phyloP scores from a whole-genome alignment of 192 early-diverging fungal species.

The Linderina pennispora region DNA sequence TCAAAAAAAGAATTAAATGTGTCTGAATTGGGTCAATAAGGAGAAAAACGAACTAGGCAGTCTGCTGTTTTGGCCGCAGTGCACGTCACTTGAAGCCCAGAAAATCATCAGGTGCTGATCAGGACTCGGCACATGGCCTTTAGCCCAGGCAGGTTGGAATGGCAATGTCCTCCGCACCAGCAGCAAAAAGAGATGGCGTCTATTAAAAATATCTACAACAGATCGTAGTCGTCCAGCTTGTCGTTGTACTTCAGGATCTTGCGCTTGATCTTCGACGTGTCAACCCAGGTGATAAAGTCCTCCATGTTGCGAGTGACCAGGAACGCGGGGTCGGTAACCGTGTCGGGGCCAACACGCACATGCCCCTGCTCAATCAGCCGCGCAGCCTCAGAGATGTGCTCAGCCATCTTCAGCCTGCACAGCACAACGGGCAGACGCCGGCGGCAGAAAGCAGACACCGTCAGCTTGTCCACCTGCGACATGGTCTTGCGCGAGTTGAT shows the following conservation, averaged over 20 bases:
- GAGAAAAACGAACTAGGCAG: too few relatives aligned
- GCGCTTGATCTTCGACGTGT: slow-evolving; percentile 94
- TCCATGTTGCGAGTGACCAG: slow-evolving; percentile 85
- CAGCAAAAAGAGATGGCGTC: too few relatives aligned
- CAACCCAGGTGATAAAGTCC: slow-evolving; percentile 97
- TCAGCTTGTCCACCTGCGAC: slow-evolving; percentile 70
- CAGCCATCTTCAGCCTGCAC: slow-evolving; percentile 92
- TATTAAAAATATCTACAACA: too few relatives aligned
- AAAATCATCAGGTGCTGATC: too few relatives aligned
- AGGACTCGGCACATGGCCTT: too few relatives aligned
- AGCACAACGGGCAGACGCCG: slow-evolving; percentile 86
- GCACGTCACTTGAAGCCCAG: too few relatives aligned
- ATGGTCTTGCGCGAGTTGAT: slow-evolving; percentile 73
- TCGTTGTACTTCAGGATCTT: slow-evolving; percentile 95
- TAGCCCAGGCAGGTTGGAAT: too few relatives aligned
- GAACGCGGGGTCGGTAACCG: slow-evolving; percentile 84
- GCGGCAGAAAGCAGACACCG: slow-evolving; percentile 82
- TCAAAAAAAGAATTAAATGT: too few relatives aligned
- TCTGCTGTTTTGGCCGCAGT: too few relatives aligned
- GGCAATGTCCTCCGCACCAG: too few relatives aligned
- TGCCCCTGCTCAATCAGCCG: slow-evolving; percentile 93
- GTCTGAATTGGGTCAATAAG: too few relatives aligned
- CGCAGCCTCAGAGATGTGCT: slow-evolving; percentile 86
- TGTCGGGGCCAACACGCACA: slow-evolving; percentile 87
- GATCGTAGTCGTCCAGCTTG: slow-evolving; percentile 87